Evolutionary conservation across 1,284 basidiomycete genomes (phyloP), one percentile per base, ranked within the genome.

Genomic region (Spongispora temasekensis): DNA sequence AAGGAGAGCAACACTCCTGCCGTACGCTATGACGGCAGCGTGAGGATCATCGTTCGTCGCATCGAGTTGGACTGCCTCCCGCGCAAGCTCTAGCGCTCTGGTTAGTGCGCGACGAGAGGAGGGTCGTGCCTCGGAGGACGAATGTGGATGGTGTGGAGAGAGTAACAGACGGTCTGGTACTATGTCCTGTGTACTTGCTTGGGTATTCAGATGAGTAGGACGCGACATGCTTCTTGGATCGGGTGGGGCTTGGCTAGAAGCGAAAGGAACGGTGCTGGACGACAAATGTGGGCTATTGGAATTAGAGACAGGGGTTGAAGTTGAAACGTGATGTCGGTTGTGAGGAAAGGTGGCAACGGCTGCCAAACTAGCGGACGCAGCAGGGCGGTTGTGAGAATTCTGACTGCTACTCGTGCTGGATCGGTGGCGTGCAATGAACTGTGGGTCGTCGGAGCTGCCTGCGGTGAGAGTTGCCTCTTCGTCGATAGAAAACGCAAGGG

Each of bases 1-100:
- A 40, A 94, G 78, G 31, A 94, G 80, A 44, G 89, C 85, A 54
- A 94, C 91, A 68, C 91, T 93, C 72, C 84, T 88, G 23, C 88
- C 89, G 71, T 94, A 94, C 0, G 91, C 91, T 61, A 87, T 78
- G 21, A 94, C 90, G 2, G 91, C 91, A 42, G 87, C 89, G 65
- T 91, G 83, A 32, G 91, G 91, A 68, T 93, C 89, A 70, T 91
- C 88, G 62, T 92, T 92, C 9, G 85, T 89, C 3, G 90, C 87
- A 70, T 94, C 91, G 23, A 93, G 83, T 68, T 85, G 84, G 32
- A 94, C 91, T 5, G 91, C 91, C 74, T 93, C 89, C 35, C 91
- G 84, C 31, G 91, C 91, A n/a, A 94, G 81, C 67, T 93, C 90
- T 54, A 94, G 77, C 2, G 91, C 91, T 65, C 81, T 83, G 23